phyloP scores from a whole-genome alignment of 2,329 filamentous ascomycete species.

The Ophiostoma himal-ulmi region DNA sequence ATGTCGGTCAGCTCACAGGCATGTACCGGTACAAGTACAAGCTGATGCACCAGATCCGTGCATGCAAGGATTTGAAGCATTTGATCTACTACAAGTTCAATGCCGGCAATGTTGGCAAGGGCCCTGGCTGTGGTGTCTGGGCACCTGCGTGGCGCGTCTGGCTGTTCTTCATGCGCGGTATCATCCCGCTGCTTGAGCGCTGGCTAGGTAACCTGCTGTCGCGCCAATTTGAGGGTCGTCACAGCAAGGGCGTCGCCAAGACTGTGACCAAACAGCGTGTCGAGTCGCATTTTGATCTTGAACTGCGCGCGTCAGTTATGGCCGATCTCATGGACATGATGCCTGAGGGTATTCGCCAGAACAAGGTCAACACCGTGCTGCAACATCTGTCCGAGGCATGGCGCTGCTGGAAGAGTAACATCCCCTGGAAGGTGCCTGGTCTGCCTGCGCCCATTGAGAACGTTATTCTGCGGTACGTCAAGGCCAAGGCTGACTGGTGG shows the following conservation, averaged over 20 bases:
- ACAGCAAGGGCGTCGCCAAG: conserved; percentile 98
- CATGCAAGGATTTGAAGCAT: conserved; percentile 98
- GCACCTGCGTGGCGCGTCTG: conserved; percentile 97
- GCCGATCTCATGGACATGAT: conserved; percentile 99
- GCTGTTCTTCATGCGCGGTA: conserved; percentile 98
- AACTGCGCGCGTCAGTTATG: conserved; percentile 97
- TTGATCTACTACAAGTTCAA: conserved; percentile 99
- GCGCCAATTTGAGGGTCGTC: conserved; percentile 94
- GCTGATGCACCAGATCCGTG: conserved; percentile 98
- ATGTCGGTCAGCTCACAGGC: conserved; percentile 93
- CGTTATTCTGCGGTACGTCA: conserved; percentile 96
- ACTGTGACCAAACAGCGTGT: conserved; percentile 99
- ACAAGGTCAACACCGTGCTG: conserved; percentile 95
- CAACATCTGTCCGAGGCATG: conserved; percentile 97
- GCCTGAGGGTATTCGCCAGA: conserved; percentile 99
- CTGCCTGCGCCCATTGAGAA: conserved; percentile 96
- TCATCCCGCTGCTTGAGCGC: conserved; percentile 90
- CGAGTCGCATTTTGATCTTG: conserved; percentile 95
- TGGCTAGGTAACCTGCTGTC: conserved; percentile 97
- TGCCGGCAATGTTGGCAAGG: conserved; percentile 91
- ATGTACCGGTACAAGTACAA: conserved; percentile 99
- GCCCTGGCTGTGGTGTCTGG: conserved; percentile 98
- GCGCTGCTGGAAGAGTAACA: conserved; percentile 99
- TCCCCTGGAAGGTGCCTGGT: conserved; percentile 98
- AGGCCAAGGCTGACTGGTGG: conserved; percentile 99